Evolutionary conservation across 352 stramenopile species (phyloP).

Genomic region (Elongisporangium anandrum): DNA sequence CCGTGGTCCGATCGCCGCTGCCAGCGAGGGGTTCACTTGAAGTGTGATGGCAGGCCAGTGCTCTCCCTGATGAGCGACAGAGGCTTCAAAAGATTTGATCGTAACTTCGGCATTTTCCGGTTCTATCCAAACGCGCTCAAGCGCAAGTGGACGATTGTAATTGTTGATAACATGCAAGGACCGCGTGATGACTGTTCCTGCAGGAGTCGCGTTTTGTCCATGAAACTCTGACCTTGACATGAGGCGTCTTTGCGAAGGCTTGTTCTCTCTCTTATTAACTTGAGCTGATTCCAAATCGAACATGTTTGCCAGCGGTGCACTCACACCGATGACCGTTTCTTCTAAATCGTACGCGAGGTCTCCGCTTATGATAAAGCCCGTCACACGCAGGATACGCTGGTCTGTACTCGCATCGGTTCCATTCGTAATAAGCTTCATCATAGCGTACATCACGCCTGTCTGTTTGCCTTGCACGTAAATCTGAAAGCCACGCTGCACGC

Average conservation of each 20-base stretch:
- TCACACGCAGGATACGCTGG: slow-evolving; percentile 21
- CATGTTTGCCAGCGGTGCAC: slow-evolving; percentile 16
- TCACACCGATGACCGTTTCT: slow-evolving; percentile 26
- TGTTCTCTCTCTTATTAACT: background rate
- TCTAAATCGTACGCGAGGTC: slow-evolving; percentile 22
- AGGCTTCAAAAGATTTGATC: slow-evolving; percentile 24
- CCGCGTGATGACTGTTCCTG: background rate
- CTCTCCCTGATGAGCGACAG: slow-evolving; percentile 11
- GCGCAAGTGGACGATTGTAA: slow-evolving; percentile 36
- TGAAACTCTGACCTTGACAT: background rate
- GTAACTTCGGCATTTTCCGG: slow-evolving; percentile 14
- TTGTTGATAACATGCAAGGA: slow-evolving; percentile 13
- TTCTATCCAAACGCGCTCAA: slow-evolving; percentile 38
- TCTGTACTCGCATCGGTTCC: slow-evolving; percentile 14
- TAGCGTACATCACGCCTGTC: slow-evolving; percentile 10
- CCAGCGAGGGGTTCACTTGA: slow-evolving; percentile 13
- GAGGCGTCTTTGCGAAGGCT: background rate
- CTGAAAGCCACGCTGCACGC: slow-evolving; percentile 25
- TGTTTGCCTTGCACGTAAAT: slow-evolving; percentile 13
- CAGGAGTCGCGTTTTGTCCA: slow-evolving; percentile 2
- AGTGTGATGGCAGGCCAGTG: slow-evolving; percentile 28
- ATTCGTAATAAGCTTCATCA: slow-evolving; percentile 37
- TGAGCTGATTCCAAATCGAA: slow-evolving; percentile 3
- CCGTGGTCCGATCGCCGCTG: slow-evolving; percentile 4
- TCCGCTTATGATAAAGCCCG: slow-evolving; percentile 19